These are phyloP conservation scores for Tubosaeta sp. DNA, from an alignment of 768 basidiomycete species.

Conservation along the genomic window DNA sequence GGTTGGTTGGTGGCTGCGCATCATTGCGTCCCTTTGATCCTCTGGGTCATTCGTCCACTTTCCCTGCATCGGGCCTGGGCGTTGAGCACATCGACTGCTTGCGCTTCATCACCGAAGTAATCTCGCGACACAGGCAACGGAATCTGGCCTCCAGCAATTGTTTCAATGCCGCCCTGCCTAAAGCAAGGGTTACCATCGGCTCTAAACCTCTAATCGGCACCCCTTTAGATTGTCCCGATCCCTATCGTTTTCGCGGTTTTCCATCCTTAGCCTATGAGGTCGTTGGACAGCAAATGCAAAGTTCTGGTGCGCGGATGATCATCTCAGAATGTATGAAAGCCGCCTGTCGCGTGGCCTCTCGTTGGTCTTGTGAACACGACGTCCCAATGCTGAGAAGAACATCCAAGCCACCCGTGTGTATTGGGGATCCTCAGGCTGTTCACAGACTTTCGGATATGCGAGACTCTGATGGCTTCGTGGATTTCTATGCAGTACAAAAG, in stretches of 20 bases:
- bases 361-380: constrained; percentile 55
- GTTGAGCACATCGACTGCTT: constrained; percentile 27
- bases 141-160: constrained; percentile 18
- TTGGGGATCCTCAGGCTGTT: constrained; percentile 30
- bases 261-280: constrained; percentile 49
- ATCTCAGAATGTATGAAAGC: constrained; percentile 82
- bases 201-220: constrained; percentile 31
- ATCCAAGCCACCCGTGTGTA: constrained; percentile 29
- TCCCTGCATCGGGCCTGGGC: constrained; percentile 6
- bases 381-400: constrained; percentile 64
- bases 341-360: constrained; percentile 72
- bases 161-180: constrained; percentile 25
- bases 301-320: constrained; percentile 46
- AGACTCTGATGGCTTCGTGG: constrained; percentile 41
- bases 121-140: constrained; percentile 22
- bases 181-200: constrained; percentile 25
- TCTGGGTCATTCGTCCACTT: background rate
- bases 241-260: constrained; percentile 43
- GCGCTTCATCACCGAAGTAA: constrained; percentile 27
- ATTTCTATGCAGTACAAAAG: constrained; percentile 33
- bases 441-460: constrained; percentile 49
- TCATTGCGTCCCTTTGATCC: constrained; percentile 22
- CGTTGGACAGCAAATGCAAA: constrained; percentile 13
- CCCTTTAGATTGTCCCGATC: constrained; percentile 25
- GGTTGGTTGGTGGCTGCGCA: constrained; percentile 11